Evolutionary conservation across 2,329 filamentous ascomycete genomes (phyloP).

Genomic region (Aspergillus floridensis): DNA sequence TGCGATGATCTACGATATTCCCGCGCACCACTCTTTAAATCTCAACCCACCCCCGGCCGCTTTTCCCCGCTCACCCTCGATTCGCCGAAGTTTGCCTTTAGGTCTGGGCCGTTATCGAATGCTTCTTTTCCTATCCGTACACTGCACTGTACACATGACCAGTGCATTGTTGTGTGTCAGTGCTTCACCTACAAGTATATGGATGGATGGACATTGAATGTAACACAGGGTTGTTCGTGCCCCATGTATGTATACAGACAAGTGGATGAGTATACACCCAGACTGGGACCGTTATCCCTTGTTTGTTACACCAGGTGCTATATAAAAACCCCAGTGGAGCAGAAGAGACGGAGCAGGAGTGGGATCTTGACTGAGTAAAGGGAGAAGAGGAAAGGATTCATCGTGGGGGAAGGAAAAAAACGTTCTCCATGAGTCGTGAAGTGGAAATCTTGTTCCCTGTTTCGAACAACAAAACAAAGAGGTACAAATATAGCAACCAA

Average conservation of each 20-base stretch:
- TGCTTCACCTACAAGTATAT: neutral
- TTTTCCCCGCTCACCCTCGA: neutral
- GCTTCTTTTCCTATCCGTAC: neutral
- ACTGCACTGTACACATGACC: too few species aligned
- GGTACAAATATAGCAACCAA: neutral
- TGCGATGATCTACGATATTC: too few species aligned
- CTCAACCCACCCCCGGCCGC: too few species aligned
- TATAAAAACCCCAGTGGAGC: neutral
- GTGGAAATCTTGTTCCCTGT: too few species aligned
- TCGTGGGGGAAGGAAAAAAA: neutral
- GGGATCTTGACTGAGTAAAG: too few species aligned
- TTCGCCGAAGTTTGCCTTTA: neutral
- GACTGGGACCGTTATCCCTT: neutral
- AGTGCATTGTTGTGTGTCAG: neutral
- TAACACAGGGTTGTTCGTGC: neutral
- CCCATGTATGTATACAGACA: neutral
- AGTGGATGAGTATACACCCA: neutral
- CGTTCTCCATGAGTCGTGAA: neutral
- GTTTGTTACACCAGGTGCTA: neutral
- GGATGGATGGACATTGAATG: neutral
- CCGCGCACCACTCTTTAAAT: too few species aligned
- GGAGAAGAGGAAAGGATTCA: neutral
- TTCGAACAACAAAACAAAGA: too few species aligned
- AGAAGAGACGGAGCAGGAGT: neutral
- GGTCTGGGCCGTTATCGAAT: neutral